A percentile compares a stretch with the other conserved stretches of the same genome.
Evolutionary conservation across 495 filamentous ascomycete genomes (phyloP).

Genomic region (Rhizodiscina lignyota): DNA sequence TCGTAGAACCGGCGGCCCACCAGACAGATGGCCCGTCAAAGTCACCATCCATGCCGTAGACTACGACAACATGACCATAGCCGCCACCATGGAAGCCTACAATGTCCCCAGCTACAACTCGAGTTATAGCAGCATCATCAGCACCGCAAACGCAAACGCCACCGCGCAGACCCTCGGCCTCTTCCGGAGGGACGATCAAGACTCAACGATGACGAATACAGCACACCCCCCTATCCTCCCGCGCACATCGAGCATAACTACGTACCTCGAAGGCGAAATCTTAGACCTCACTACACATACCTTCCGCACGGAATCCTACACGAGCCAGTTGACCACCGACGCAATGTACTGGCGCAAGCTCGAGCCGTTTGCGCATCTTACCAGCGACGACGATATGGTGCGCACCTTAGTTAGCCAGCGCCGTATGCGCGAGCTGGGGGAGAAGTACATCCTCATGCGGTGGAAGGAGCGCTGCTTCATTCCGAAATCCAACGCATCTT

Average conservation of each 20-base stretch:
- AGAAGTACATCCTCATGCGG: slow-evolving; percentile 57
- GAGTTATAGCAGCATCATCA: slow-evolving; percentile 8
- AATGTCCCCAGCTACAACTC: slow-evolving; percentile 37
- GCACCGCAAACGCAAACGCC: neutral
- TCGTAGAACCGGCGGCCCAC: slow-evolving; percentile 12
- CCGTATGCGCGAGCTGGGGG: slow-evolving; percentile 35
- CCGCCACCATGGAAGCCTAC: slow-evolving; percentile 66
- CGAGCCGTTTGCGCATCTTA: slow-evolving; percentile 42
- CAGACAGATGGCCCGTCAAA: slow-evolving; percentile 59
- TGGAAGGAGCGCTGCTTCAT: slow-evolving; percentile 74
- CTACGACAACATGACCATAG: slow-evolving; percentile 42
- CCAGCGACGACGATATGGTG: slow-evolving; percentile 38
- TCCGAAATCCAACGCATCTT: slow-evolving; percentile 16
- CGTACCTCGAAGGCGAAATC: slow-evolving; percentile 62
- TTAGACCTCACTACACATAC: slow-evolving; percentile 56
- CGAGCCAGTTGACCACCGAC: slow-evolving; percentile 41
- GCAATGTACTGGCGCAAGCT: slow-evolving; percentile 57
- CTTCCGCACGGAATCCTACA: slow-evolving; percentile 51
- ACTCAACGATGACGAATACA: neutral
- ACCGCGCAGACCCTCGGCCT: neutral
- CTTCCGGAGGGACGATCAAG: no score
- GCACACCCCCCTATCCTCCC: slow-evolving; percentile 31
- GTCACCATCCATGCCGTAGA: slow-evolving; percentile 56
- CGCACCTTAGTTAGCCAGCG: slow-evolving; percentile 39
- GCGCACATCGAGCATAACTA: slow-evolving; percentile 44